Evolutionary conservation across 192 early-diverging fungal genomes (phyloP), one percentile per base, ranked within the genome.

Genomic region (Entophlyctis luteolus): DNA sequence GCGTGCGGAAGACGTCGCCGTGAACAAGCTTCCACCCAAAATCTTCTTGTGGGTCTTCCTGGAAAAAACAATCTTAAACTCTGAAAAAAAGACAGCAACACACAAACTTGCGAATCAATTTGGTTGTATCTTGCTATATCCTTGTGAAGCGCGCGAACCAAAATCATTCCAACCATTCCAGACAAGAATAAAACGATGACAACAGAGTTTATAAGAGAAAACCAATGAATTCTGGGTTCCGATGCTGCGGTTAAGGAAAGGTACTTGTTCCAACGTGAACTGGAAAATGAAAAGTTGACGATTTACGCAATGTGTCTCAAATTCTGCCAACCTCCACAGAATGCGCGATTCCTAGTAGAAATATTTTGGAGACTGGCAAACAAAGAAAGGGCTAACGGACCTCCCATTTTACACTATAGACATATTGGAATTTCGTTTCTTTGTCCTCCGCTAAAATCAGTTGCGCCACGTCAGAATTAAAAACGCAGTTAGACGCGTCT

Each of bases 21-120:
- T 86, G 84, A 18, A 86, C 80, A 28, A 86, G 70, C 68, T 86
- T 86, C 84, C 84, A 86, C 37, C 84, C 84, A 70, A 85, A 86
- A 48, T 86, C 83, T 70, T 85, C 82, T 42, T 86, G 80, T 8
- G 67, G 72, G 52, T 79, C 84, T n/a, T 86, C 84, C 73, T 72
- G 29, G 8, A 23, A 18, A 28, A 27, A 16, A 1, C 10, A 48
- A 28, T 18, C 16, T 49, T 12, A 8, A 10, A 5, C 16, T n/a
- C 10, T 1, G 22, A 53, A 53, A 1, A 25, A 53, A 25, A 20
- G 25, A 53, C 29, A 53, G 3, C 2, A 23, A 14, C 25, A 28
- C 6, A 1, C 49, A 3, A 20, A 72, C 71, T 52, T 77, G 23
- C 12, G 39, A 57, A 16, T 79, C 84, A 33, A 75, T 23, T 3